These are phyloP conservation scores for Pichia cephalocereana DNA, from an alignment of 805 yeast species.

Conservation along the genomic window DNA sequence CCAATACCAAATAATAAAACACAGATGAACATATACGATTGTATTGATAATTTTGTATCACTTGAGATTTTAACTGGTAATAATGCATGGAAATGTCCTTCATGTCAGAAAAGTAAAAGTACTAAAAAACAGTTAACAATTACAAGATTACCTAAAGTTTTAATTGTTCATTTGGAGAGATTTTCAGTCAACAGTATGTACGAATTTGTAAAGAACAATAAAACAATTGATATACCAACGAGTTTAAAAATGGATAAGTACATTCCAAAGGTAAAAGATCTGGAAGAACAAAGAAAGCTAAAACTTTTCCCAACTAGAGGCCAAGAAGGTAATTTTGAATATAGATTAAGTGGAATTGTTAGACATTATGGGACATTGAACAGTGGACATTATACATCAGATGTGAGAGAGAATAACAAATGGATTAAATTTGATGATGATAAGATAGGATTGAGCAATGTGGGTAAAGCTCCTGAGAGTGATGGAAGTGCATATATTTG, in stretches of 20 bases:
- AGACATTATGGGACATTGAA: conserved; percentile 75
- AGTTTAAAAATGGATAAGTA: conserved; percentile 47
- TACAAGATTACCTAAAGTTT: conserved; percentile 66
- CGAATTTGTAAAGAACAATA: conserved; percentile 48
- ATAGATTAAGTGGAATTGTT: conserved; percentile 71
- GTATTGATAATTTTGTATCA: conserved; percentile 70
- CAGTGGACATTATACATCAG: conserved; percentile 70
- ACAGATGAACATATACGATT: conserved; percentile 40
- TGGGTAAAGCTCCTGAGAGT: conserved; percentile 1
- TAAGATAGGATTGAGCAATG: background rate
- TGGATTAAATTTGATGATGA: conserved; percentile 12
- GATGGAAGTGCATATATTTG: conserved; percentile 10
- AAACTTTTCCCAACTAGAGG: conserved; percentile 54
- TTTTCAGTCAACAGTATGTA: conserved; percentile 40
- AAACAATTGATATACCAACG: conserved; percentile 60
- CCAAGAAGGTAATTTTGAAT: conserved; percentile 59
- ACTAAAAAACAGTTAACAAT: conserved; percentile 65
- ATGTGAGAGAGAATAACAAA: conserved; percentile 1
- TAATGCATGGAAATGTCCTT: conserved; percentile 79
- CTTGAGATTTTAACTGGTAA: conserved; percentile 67
- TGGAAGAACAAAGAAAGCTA: conserved; percentile 35
- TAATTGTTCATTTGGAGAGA: conserved; percentile 80
- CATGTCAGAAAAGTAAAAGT: conserved; percentile 52
- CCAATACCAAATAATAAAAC: conserved; percentile 52
- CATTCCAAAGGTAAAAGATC: conserved; percentile 50